These are phyloP conservation scores for Saccharomyces mikatae DNA, from an alignment of 805 yeast species.

Conservation along the genomic window DNA sequence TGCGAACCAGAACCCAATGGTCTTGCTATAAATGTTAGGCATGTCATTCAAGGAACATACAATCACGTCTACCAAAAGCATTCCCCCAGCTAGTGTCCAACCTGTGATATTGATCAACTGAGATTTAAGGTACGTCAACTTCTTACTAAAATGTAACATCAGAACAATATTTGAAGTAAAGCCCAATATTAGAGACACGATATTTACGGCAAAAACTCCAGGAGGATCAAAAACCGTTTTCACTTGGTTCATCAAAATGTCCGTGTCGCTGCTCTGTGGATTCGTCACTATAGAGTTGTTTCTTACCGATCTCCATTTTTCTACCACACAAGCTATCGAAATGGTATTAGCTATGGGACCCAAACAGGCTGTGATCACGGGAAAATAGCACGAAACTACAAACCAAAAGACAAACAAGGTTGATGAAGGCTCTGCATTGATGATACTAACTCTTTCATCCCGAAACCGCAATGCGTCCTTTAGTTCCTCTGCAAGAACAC, in stretches of 20 bases:
- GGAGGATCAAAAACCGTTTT: constrained; percentile 29
- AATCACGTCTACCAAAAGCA: constrained; percentile 40
- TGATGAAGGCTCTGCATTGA: constrained; percentile 23
- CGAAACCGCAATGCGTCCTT: constrained; percentile 17
- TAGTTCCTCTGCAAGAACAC: constrained; percentile 4
- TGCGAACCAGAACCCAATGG: constrained; percentile 78
- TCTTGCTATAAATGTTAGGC: constrained; percentile 12
- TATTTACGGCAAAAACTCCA: constrained; percentile 49
- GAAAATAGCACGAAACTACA: constrained; percentile 57
- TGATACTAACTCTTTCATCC: constrained; percentile 20
- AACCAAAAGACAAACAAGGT: constrained; percentile 44
- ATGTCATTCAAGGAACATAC: constrained; percentile 21
- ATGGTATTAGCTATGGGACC: constrained; percentile 75
- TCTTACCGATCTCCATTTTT: constrained; percentile 48
- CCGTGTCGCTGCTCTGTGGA: constrained; percentile 1
- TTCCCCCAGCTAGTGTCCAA: constrained; percentile 52
- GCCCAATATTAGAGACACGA: constrained; percentile 57
- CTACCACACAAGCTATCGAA: constrained; percentile 62
- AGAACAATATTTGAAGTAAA: constrained; percentile 60
- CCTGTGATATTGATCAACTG: constrained; percentile 56
- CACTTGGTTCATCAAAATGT: constrained; percentile 8
- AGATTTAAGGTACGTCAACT: constrained; percentile 48
- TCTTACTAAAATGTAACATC: constrained; percentile 57
- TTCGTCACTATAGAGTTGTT: constrained; percentile 2
- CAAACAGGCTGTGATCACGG: constrained; percentile 65